Percentiles rank a stretch among this genome's conserved stretches.
Conservation (phyloP, 495 filamentous ascomycete genomes). For the Evernia prunastri region DNA sequence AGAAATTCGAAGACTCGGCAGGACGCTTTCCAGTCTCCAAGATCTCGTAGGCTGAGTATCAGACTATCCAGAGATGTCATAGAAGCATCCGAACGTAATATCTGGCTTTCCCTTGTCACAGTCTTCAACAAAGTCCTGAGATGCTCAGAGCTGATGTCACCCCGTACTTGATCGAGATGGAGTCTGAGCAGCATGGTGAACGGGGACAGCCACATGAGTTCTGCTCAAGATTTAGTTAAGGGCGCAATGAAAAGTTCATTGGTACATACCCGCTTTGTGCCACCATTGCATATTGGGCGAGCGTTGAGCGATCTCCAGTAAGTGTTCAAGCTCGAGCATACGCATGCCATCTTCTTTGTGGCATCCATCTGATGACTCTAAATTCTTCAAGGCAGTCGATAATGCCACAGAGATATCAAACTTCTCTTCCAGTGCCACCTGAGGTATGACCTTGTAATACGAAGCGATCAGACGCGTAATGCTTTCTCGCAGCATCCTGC, state of each 20-base stretch:
- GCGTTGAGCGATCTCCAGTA: constrained; percentile 67
- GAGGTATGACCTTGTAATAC: constrained; percentile 77
- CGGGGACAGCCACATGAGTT: constrained; percentile 46
- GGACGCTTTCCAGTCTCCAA: constrained; percentile 22
- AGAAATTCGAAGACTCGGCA: constrained; percentile 54
- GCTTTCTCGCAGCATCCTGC: constrained; percentile 72
- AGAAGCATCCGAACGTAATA: constrained; percentile 36
- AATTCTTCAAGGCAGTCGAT: constrained; percentile 54
- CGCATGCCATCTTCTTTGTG: constrained; percentile 47
- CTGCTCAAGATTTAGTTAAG: constrained; percentile 24
- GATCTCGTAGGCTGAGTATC: constrained; percentile 40
- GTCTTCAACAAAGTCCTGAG: constrained; percentile 36
- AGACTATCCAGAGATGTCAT: constrained; percentile 48
- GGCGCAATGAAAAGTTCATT: neutral
- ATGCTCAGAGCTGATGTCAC: constrained; percentile 18
- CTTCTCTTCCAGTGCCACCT: constrained; percentile 70
- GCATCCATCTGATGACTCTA: constrained; percentile 32
- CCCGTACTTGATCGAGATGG: constrained; percentile 39
- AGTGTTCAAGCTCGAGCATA: constrained; percentile 63
- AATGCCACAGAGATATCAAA: constrained; percentile 78
- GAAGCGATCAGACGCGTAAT: constrained; percentile 64
- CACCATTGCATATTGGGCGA: constrained; percentile 82
- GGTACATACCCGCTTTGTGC: constrained; percentile 49
- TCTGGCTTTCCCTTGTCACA: constrained; percentile 46
- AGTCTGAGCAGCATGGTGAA: constrained; percentile 58